Percentiles rank a stretch among this genome's conserved stretches.
These are phyloP conservation scores for Ceratocystis smalleyi DNA, from an alignment of 2,329 filamentous ascomycete species.

Conservation along the genomic window DNA sequence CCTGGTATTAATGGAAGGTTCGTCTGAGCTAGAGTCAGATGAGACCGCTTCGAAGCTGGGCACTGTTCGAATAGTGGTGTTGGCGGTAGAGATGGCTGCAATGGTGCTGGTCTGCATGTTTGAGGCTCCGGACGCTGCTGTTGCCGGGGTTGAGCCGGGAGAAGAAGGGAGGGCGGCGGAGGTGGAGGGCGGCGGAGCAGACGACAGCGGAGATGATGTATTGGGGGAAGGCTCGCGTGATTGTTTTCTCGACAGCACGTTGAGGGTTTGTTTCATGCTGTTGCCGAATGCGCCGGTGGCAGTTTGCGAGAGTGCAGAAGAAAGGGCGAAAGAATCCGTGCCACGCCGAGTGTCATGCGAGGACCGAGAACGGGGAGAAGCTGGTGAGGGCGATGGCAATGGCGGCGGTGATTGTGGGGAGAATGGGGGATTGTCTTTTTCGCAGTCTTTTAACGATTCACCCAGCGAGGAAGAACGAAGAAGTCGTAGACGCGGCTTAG, in stretches of 20 bases:
- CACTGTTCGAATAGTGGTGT: constrained; percentile 41
- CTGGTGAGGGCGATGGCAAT: not conserved
- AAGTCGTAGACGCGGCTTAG: constrained; percentile 14
- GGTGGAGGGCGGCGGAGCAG: constrained; percentile 21
- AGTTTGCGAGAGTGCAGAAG: constrained; percentile 23
- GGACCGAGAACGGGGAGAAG: not conserved
- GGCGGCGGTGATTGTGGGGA: not conserved
- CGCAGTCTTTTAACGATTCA: constrained; percentile 5
- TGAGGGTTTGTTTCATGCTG: constrained; percentile 26
- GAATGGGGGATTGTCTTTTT: not conserved
- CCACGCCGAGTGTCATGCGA: not conserved
- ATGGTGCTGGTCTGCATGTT: constrained; percentile 21
- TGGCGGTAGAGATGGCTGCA: constrained; percentile 8
- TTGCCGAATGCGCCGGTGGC: constrained; percentile 27
- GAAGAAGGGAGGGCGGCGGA: not conserved
- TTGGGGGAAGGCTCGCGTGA: constrained; percentile 19
- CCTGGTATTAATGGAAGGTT: constrained; percentile 23
- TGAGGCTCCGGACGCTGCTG: constrained; percentile 19
- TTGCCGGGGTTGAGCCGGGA: constrained; percentile 15
- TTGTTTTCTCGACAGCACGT: constrained; percentile 20
- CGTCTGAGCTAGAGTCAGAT: constrained; percentile 30
- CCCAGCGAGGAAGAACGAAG: constrained; percentile 12
- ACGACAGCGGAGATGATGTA: constrained; percentile 19
- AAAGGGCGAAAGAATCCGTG: constrained; percentile 22
- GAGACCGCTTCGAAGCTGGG: constrained; percentile 37